A percentile compares a stretch with the other conserved stretches of the same genome.
Conservation (phyloP, 129 eudicot genomes). For the Artemisia tridentata region DNA sequence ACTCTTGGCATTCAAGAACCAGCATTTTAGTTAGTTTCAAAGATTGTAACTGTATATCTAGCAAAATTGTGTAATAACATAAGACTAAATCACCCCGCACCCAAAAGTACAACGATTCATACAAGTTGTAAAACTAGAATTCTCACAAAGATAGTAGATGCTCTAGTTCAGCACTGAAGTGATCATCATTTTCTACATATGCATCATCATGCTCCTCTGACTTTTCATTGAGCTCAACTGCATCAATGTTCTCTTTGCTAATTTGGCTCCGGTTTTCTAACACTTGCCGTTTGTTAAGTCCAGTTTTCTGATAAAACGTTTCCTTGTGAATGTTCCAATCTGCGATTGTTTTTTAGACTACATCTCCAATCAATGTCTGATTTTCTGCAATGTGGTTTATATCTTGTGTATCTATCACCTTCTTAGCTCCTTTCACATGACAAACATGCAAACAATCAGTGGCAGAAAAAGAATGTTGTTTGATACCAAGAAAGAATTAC, state of each 20-base stretch:
- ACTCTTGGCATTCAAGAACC: not conserved
- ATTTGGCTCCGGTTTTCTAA: constrained; percentile 17
- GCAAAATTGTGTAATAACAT: not conserved
- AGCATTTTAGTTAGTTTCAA: not conserved
- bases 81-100: constrained; percentile 21
- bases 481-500: not conserved
- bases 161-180: constrained; percentile 47
- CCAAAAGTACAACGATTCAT: not conserved
- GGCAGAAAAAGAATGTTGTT: not conserved
- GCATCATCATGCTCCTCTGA: constrained; percentile 18
- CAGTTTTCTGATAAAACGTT: constrained; percentile 51
- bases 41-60: too few species aligned
- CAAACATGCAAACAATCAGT: not conserved
- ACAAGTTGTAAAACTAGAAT: constrained; percentile 23
- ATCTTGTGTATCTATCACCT: constrained; percentile 48
- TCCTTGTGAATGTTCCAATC: constrained; percentile 64
- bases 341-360: constrained; percentile 51
- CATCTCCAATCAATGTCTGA: constrained; percentile 59
- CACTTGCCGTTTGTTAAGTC: constrained; percentile 23
- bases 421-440: constrained; percentile 52
- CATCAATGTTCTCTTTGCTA: constrained; percentile 15
- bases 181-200: constrained; percentile 29
- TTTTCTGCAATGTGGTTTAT: constrained; percentile 75
- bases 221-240: constrained; percentile 15
- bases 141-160: constrained; percentile 22